phyloP scores from a whole-genome alignment of 441 rosid species.

The Gossypium schwendimanii region DNA sequence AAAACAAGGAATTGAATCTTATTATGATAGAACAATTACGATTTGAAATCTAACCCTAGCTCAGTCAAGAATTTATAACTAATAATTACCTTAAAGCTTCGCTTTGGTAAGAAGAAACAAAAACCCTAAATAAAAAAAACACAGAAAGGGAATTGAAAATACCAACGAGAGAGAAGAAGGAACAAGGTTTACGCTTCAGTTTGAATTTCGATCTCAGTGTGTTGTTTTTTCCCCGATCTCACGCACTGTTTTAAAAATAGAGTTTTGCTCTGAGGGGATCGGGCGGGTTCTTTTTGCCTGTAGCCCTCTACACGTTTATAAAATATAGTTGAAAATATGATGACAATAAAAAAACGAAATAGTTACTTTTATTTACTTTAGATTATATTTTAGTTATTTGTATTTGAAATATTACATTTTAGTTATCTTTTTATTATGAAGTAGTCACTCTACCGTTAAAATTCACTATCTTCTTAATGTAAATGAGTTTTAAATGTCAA shows the following conservation, averaged over 20 bases:
- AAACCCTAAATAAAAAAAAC: slow-evolving; percentile 7
- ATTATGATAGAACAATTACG: neutral
- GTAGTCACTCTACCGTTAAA: accelerated
- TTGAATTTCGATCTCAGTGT: neutral
- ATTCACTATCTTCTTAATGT: accelerated
- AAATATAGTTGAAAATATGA: no score
- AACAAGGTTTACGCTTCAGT: neutral
- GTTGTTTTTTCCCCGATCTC: neutral
- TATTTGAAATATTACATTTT: no score
- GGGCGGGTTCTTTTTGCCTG: no score
- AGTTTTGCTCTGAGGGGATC: neutral
- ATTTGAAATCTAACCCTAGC: slow-evolving; percentile 16
- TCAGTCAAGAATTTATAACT: neutral
- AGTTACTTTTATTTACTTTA: no score
- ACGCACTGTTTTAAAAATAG: neutral
- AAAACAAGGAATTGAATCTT: neutral
- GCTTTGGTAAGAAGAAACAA: neutral
- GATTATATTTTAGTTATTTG: no score
- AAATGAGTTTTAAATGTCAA: no score
- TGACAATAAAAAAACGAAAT: no score
- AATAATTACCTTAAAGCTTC: neutral
- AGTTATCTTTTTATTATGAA: accelerated
- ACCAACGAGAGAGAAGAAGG: neutral
- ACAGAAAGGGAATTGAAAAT: neutral
- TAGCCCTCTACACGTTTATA: no score